Evolutionary conservation across 352 stramenopile genomes (phyloP).

Genomic region (Phytophthora pluvialis): DNA sequence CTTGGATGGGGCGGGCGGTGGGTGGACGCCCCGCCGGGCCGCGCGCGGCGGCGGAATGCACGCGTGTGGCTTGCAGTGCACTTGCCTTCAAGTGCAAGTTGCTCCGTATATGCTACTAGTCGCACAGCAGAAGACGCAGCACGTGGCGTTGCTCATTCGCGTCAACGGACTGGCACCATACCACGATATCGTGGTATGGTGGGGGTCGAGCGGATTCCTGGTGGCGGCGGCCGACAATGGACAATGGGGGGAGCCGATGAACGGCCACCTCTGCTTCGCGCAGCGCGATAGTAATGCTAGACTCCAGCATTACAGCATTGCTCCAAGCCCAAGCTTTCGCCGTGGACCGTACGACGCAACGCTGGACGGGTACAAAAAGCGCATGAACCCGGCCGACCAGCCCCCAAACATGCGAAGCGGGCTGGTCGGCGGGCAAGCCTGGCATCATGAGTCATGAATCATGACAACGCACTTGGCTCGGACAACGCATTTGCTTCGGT

Average conservation of each 20-base stretch:
- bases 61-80: neutral
- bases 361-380: constrained; percentile 27
- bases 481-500: neutral
- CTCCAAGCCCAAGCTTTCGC: no score
- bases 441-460: constrained; percentile 3
- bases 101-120: constrained; percentile 1
- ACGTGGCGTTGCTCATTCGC: constrained; percentile 9
- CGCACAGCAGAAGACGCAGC: neutral
- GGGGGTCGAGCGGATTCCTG: constrained; percentile 1
- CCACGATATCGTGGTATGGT: neutral
- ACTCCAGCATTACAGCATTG: no score
- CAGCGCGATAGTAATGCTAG: constrained; percentile 9
- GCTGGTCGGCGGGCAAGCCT: constrained; percentile 19
- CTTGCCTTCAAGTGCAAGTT: constrained; percentile 26
- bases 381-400: constrained; percentile 21
- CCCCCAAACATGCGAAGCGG: constrained; percentile 5
- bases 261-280: neutral
- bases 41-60: no score
- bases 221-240: neutral
- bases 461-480: neutral
- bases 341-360: constrained; percentile 15
- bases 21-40: constrained; percentile 1
- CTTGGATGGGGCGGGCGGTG: constrained; percentile 2
- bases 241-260: neutral
- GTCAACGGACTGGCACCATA: constrained; percentile 3